Conservation (phyloP, 2,329 filamentous ascomycete genomes). For the Dissoconium aciculare region DNA sequence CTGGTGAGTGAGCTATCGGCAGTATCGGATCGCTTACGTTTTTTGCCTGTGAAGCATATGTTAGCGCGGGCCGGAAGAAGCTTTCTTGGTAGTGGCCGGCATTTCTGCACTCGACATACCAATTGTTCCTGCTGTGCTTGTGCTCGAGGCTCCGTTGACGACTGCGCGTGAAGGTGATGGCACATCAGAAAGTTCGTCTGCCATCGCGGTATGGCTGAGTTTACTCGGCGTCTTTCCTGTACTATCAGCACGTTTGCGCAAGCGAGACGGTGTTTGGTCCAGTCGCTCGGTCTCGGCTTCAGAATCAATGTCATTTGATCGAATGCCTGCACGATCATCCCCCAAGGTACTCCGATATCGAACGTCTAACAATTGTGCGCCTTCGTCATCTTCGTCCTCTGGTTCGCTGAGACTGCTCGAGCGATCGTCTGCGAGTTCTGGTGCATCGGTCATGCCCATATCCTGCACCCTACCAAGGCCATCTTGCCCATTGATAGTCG, state of each 20-base stretch:
- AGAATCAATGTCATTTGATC: conserved; percentile 42
- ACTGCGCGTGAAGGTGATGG: conserved; percentile 19
- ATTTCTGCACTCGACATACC: conserved; percentile 9
- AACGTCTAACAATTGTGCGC: conserved; percentile 5
- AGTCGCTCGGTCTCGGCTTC: conserved; percentile 92
- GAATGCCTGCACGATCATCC: conserved; percentile 13
- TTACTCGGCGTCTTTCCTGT: conserved; percentile 64
- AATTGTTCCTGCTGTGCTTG: conserved; percentile 17
- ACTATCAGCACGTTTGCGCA: conserved; percentile 21
- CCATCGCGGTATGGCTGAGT: conserved; percentile 44
- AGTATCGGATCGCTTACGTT: conserved; percentile 32
- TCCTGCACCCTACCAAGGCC: too few relatives aligned
- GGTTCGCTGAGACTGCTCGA: conserved; percentile 92
- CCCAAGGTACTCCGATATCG: neutral
- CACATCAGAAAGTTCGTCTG: conserved; percentile 28
- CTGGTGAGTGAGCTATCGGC: conserved; percentile 26
- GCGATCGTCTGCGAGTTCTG: conserved; percentile 28
- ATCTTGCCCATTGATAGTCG: conserved; percentile 1
- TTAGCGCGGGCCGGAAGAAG: conserved; percentile 2
- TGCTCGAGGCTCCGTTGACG: conserved; percentile 20
- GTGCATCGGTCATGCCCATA: neutral
- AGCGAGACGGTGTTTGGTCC: conserved; percentile 45
- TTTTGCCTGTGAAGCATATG: conserved; percentile 18
- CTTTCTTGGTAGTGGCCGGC: too few relatives aligned
- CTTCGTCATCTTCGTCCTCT: conserved; percentile 50